Base-by-base conservation (phyloP, 2,329 filamentous ascomycete genomes). In the Mariannaea sp. region DNA sequence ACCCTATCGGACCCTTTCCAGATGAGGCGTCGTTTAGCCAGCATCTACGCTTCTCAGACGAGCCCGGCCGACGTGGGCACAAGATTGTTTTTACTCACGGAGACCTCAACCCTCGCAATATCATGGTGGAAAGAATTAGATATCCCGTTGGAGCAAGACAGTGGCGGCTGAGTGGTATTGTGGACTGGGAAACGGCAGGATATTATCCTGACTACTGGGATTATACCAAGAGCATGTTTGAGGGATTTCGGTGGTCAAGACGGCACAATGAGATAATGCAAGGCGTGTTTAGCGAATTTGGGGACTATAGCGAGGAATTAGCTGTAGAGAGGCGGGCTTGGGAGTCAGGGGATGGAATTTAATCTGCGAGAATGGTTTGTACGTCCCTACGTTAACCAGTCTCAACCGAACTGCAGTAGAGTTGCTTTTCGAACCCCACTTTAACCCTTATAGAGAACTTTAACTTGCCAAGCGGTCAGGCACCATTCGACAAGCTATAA, bases 171-270 rank as follows among this genome's bases (percentile, higher is more conserved):
- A 46, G 7, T 29, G 44, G 44, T n/a, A 48, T 48, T 29, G 32
- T 48, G 22, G 44, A 48, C 33, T 39, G 44, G 44, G 44, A 39
- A 39, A 27, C 20, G 3, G 19, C 44, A 17, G 44, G 44, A 19
- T 48, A 48, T 30, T 48, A 48, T 14, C 44, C 44, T 17, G 44
- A 48, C 2, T 48, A 48, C 33, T 48, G 44, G 44, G 44, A 48
- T 16, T 48, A 29, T 33, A 48, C 44, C 3, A 48, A 48, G 44
- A 19, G 7, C 6, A 38, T 48, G 32, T 48, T 48, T 39, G 44
- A 48, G 22, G 20, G 44, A 27, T 48, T 48, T 24, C 8, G 40
- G 12, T 32, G 24, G 40, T 9, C 40, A 19, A 5, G 40, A 20
- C 40, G 40, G 40, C 12, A 43, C 13, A 32, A 43, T 19, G 16